A percentile compares a stretch with the other conserved stretches of the same genome.
Evolutionary conservation across 2,329 filamentous ascomycete genomes (phyloP).

Genomic region (Cytospora mali): DNA sequence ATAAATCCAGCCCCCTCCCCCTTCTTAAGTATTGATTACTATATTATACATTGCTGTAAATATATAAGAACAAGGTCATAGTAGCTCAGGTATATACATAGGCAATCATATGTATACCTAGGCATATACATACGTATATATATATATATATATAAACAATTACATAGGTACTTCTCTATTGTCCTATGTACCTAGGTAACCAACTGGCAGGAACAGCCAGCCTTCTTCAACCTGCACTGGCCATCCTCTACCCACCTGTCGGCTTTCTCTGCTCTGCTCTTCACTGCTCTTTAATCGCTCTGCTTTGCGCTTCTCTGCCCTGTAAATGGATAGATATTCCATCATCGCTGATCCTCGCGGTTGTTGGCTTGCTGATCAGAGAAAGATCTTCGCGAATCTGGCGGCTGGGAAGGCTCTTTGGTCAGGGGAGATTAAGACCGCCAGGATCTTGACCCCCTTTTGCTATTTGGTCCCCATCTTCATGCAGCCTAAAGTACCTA

Average conservation of each 20-base stretch:
- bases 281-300: background rate
- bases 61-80: no score
- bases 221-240: background rate
- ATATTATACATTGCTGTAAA: no score
- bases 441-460: constrained; percentile 4
- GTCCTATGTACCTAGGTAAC: background rate
- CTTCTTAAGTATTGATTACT: no score
- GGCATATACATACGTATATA: no score
- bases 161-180: background rate
- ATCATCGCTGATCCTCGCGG: background rate
- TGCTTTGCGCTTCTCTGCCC: background rate
- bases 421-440: constrained; percentile 20
- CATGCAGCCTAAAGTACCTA: background rate
- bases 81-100: no score
- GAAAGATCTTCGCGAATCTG: constrained; percentile 18
- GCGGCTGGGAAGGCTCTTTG: constrained; percentile 10
- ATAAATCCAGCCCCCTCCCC: background rate
- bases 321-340: background rate
- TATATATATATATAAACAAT: no score
- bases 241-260: no score
- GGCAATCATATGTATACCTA: no score
- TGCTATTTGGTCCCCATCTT: background rate
- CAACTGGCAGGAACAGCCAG: background rate
- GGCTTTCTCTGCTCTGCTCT: background rate
- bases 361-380: constrained; percentile 5